phyloP scores from a whole-genome alignment of 768 basidiomycete species.

The Clavaria fumosa region DNA sequence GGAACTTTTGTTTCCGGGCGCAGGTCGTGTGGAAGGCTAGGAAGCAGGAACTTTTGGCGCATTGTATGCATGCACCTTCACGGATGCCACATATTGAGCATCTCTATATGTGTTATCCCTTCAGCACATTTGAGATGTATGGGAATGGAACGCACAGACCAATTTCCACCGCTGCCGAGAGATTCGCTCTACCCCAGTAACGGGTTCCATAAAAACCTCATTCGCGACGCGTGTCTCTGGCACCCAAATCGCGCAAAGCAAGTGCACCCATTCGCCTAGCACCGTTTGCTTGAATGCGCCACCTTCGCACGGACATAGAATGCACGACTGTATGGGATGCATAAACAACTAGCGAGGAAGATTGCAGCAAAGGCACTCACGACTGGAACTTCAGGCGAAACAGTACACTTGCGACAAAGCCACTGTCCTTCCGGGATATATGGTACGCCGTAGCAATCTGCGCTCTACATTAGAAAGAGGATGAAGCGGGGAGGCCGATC shows the following conservation, averaged over 20 bases:
- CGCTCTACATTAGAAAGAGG: too few relatives aligned
- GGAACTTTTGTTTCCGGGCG: conserved; percentile 69
- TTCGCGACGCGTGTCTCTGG: conserved; percentile 89
- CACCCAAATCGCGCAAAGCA: conserved; percentile 95
- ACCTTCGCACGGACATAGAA: conserved; percentile 93
- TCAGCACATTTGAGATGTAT: background rate
- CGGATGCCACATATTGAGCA: conserved; percentile 32
- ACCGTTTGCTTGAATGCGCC: conserved; percentile 98
- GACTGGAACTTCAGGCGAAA: conserved; percentile 92
- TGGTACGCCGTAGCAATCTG: conserved; percentile 97
- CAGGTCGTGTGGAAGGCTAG: conserved; percentile 92
- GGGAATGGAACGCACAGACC: conserved; percentile 29
- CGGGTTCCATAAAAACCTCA: conserved; percentile 96
- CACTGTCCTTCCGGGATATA: conserved; percentile 99
- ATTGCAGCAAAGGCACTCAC: conserved; percentile 29
- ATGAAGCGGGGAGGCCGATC: conserved; percentile 1
- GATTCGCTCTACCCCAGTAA: conserved; percentile 78
- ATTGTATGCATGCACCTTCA: conserved; percentile 89
- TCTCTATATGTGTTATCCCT: conserved; percentile 19
- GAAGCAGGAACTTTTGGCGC: conserved; percentile 79
- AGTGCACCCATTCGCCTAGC: conserved; percentile 86
- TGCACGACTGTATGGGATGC: conserved; percentile 49
- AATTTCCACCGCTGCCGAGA: conserved; percentile 89
- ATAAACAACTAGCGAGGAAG: background rate
- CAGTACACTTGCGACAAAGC: conserved; percentile 96